Evolutionary conservation across 78 protist species (phyloP).

Genomic region (Bodo saltans): DNA sequence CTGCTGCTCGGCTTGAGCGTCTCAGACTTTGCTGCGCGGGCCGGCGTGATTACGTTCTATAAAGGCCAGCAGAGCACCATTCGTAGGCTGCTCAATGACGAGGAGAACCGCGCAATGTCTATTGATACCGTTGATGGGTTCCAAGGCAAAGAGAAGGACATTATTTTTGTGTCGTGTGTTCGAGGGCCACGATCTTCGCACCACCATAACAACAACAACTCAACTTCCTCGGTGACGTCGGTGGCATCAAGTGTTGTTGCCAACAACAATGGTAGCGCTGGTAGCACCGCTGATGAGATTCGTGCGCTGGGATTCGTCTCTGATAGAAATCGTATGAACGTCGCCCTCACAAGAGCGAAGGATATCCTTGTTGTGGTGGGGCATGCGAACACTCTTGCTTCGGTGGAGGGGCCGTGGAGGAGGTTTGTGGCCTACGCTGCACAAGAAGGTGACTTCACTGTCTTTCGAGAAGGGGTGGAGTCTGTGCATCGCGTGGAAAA

Average conservation of each 20-base stretch:
- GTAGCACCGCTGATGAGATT: too few species aligned
- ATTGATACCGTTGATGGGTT: slow-evolving; percentile 66
- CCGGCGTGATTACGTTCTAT: slow-evolving; percentile 82
- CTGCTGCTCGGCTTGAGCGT: neutral
- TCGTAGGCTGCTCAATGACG: neutral
- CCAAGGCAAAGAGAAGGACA: slow-evolving; percentile 81
- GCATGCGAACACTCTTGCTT: slow-evolving; percentile 24
- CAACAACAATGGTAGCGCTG: too few species aligned
- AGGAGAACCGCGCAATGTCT: neutral
- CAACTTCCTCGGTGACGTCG: slow-evolving; percentile 59
- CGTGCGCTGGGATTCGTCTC: slow-evolving; percentile 67
- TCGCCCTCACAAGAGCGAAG: slow-evolving; percentile 77
- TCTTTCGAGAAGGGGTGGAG: too few species aligned
- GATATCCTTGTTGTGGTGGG: slow-evolving; percentile 60
- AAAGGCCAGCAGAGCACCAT: slow-evolving; percentile 45
- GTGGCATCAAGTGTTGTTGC: slow-evolving; percentile 77
- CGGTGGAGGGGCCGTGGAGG: too few species aligned
- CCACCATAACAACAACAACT: neutral
- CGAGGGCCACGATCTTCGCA: slow-evolving; percentile 34
- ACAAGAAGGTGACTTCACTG: too few species aligned
- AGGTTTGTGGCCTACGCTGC: too few species aligned
- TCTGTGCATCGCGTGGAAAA: too few species aligned
- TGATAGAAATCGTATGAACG: slow-evolving; percentile 84
- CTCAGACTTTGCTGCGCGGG: neutral
- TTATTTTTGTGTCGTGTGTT: slow-evolving; percentile 73